These are phyloP conservation scores for Tricholoma matsutake DNA, from an alignment of 768 basidiomycete genomes.

Conservation along the genomic window DNA sequence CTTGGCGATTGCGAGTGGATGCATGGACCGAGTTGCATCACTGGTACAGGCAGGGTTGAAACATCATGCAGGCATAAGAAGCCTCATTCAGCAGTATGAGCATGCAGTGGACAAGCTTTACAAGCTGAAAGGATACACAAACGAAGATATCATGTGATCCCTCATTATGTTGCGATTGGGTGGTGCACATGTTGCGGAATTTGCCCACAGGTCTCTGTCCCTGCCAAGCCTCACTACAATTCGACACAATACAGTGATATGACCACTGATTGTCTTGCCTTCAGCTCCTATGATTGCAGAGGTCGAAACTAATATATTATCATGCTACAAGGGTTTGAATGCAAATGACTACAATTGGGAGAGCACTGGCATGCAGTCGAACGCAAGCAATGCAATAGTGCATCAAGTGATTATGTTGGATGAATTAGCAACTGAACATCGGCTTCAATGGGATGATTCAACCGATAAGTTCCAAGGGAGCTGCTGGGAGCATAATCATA, in stretches of 20 bases:
- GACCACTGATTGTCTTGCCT: too few species aligned
- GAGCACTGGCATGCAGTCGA: not conserved
- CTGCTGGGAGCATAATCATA: too few species aligned
- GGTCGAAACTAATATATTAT: too few species aligned
- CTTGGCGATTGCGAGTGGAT: slow-evolving; percentile 12
- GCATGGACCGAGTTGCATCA: slow-evolving; percentile 11
- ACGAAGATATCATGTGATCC: slow-evolving; percentile 11
- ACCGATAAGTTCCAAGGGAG: too few species aligned
- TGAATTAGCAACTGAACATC: slow-evolving; percentile 7
- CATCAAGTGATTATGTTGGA: slow-evolving; percentile 9
- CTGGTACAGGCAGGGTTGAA: slow-evolving; percentile 6
- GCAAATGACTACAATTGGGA: too few species aligned
- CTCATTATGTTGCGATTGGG: not conserved
- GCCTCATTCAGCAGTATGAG: too few species aligned
- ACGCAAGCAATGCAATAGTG: not conserved
- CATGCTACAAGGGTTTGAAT: too few species aligned
- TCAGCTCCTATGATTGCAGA: too few species aligned
- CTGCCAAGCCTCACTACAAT: too few species aligned
- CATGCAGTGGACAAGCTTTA: slow-evolving; percentile 12
- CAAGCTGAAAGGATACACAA: slow-evolving; percentile 14
- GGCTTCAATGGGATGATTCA: slow-evolving; percentile 5
- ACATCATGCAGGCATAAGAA: slow-evolving; percentile 7
- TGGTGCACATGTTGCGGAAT: not conserved
- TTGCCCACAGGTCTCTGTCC: too few species aligned
- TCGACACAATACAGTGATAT: too few species aligned